phyloP scores from a whole-genome alignment of 768 basidiomycete species.

The Dacryopinax spathularia region DNA sequence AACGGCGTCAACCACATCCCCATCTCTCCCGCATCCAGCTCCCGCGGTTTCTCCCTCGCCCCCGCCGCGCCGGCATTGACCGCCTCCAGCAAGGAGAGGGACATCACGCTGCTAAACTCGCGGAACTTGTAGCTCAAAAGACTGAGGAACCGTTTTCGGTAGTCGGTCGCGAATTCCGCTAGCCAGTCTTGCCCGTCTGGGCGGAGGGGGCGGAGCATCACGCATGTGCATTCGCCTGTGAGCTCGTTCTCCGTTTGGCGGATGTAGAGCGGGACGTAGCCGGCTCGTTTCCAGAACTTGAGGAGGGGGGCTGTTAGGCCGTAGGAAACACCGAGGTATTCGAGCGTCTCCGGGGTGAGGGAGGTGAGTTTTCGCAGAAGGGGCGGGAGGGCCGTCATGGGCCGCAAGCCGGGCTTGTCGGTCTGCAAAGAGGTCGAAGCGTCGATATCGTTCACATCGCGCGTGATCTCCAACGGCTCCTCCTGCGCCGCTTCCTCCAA shows the following conservation, averaged over 20 bases:
- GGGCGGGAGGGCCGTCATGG: slow-evolving; percentile 73
- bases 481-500: slow-evolving; percentile 49
- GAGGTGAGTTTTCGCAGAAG: slow-evolving; percentile 82
- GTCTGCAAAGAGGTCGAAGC: slow-evolving; percentile 39
- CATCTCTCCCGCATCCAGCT: slow-evolving; percentile 37
- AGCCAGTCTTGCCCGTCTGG: slow-evolving; percentile 69
- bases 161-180: slow-evolving; percentile 82
- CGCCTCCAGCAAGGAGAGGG: slow-evolving; percentile 78
- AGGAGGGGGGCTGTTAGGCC: slow-evolving; percentile 79
- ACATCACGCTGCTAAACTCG: slow-evolving; percentile 78
- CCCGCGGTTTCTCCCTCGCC: slow-evolving; percentile 24
- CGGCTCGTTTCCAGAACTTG: slow-evolving; percentile 90
- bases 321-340: slow-evolving; percentile 93
- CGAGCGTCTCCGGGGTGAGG: slow-evolving; percentile 73
- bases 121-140: slow-evolving; percentile 89
- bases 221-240: slow-evolving; percentile 91
- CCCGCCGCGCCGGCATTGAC: slow-evolving; percentile 33
- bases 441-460: background rate
- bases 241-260: slow-evolving; percentile 88
- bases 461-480: slow-evolving; percentile 18
- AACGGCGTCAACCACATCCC: slow-evolving; percentile 67
- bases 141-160: slow-evolving; percentile 76
- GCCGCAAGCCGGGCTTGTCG: slow-evolving; percentile 60
- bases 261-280: slow-evolving; percentile 81
- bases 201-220: slow-evolving; percentile 74